These are phyloP conservation scores for Mycosphaerella sp. DNA, from an alignment of 2,329 filamentous ascomycete species.

Conservation along the genomic window DNA sequence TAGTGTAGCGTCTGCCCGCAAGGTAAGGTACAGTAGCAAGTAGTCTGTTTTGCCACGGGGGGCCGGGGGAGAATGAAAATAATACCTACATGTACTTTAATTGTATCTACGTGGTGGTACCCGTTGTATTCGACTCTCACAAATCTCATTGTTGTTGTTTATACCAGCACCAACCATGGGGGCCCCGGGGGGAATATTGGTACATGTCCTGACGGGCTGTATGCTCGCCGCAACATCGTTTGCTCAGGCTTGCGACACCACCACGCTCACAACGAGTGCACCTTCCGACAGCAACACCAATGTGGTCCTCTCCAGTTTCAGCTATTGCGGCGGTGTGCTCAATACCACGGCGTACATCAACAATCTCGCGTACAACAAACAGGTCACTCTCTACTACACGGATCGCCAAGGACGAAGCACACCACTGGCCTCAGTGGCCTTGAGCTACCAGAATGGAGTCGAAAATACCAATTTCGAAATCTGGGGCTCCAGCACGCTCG, in stretches of 20 bases:
- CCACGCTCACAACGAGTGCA: slow-evolving; percentile 13
- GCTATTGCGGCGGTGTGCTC: slow-evolving; percentile 30
- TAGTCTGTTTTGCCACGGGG: too few species aligned
- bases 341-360: slow-evolving; percentile 25
- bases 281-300: slow-evolving; percentile 19
- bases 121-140: too few species aligned
- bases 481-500: slow-evolving; percentile 27
- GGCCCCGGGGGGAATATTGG: too few species aligned
- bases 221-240: neutral
- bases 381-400: slow-evolving; percentile 30
- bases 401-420: slow-evolving; percentile 27
- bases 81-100: too few species aligned
- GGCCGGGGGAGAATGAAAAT: too few species aligned
- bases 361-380: slow-evolving; percentile 32
- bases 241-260: slow-evolving; percentile 23
- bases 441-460: slow-evolving; percentile 27
- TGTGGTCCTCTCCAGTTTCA: slow-evolving; percentile 27
- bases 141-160: too few species aligned
- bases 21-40: too few species aligned
- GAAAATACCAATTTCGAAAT: slow-evolving; percentile 24
- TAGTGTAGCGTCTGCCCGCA: too few species aligned
- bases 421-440: slow-evolving; percentile 25
- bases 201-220: too few species aligned
- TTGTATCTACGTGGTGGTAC: too few species aligned
- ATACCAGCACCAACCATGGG: too few species aligned